Evolutionary conservation across 768 basidiomycete genomes (phyloP).

Genomic region (Melanogaster broomeanus): DNA sequence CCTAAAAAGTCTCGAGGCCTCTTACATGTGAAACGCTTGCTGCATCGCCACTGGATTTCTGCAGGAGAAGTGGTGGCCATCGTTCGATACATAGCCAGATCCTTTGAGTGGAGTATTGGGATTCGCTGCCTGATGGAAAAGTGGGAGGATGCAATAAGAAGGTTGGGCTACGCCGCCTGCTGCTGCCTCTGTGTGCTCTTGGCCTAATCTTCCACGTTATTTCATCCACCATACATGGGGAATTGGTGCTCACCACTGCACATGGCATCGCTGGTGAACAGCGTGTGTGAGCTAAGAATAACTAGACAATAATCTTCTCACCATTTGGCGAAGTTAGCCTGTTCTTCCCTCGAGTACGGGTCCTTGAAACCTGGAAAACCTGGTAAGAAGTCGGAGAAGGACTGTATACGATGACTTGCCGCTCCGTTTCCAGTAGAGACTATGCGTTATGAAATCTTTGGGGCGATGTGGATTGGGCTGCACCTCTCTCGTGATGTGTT

Average conservation of each 20-base stretch:
- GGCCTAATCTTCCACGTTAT: constrained; percentile 30
- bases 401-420: constrained; percentile 33
- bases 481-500: constrained; percentile 44
- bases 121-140: constrained; percentile 44
- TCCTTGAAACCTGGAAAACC: constrained; percentile 49
- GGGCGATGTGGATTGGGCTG: constrained; percentile 42
- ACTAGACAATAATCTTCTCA: constrained; percentile 17
- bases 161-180: constrained; percentile 39
- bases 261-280: constrained; percentile 40
- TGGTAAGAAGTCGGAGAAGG: neutral
- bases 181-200: constrained; percentile 46
- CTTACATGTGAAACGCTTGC: constrained; percentile 58
- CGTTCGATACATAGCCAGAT: constrained; percentile 48
- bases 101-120: constrained; percentile 44
- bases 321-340: constrained; percentile 49
- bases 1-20: neutral
- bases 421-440: constrained; percentile 49
- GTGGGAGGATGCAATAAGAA: constrained; percentile 51
- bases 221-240: neutral
- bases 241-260: constrained; percentile 37
- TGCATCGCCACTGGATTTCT: constrained; percentile 48
- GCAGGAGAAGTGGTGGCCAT: constrained; percentile 54
- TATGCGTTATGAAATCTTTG: constrained; percentile 54
- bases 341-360: constrained; percentile 55
- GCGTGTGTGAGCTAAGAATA: too few relatives aligned